phyloP scores from a whole-genome alignment of 2,329 filamentous ascomycete species.

The Pseudogymnoascus sp. region DNA sequence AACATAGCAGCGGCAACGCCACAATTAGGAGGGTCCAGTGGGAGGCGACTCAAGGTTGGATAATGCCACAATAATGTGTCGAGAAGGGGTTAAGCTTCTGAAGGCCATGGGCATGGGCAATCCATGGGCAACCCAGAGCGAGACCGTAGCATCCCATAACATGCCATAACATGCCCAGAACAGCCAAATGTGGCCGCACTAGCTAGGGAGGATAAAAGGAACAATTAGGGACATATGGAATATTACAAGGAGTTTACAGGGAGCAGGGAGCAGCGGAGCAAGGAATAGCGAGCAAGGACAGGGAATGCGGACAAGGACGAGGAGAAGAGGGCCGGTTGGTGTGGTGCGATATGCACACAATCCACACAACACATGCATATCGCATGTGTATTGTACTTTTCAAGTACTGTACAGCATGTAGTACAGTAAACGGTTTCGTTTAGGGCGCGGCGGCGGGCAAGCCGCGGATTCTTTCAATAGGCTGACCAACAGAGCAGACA shows the following conservation, averaged over 20 bases:
- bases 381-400: neutral
- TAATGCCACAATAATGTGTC: neutral
- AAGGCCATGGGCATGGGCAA: neutral
- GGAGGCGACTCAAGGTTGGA: neutral
- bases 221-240: neutral
- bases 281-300: neutral
- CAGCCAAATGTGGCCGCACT: neutral
- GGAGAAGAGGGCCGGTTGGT: neutral
- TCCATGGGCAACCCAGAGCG: neutral
- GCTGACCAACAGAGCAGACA: neutral
- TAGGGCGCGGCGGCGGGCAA: neutral
- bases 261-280: neutral
- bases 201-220: neutral
- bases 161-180: neutral
- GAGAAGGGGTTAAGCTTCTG: neutral
- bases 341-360: constrained; percentile 2
- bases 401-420: neutral
- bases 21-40: neutral
- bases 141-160: neutral
- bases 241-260: neutral
- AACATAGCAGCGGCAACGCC: neutral
- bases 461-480: neutral
- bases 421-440: no score
- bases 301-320: neutral
- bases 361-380: constrained; percentile 1